Base-by-base conservation (phyloP, 1,284 basidiomycete genomes). In the Kalmanozyma brasiliensis region DNA sequence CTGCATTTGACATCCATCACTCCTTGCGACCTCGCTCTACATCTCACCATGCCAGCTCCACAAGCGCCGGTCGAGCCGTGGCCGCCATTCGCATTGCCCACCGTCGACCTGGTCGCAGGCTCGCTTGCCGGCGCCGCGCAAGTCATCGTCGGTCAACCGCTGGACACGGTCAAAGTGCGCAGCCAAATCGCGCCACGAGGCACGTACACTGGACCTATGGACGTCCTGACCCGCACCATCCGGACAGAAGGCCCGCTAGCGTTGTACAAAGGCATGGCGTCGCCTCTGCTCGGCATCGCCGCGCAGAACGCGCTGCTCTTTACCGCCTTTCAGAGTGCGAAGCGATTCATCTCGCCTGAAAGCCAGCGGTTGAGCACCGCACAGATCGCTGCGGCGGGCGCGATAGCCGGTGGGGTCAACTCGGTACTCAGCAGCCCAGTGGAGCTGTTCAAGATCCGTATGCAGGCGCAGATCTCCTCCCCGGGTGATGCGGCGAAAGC, bases 261-360 rank as follows among this genome's bases (percentile, higher is more conserved):
- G 1, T 41, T 77, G 30, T 77, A 74, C 45, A 77, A 76, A 30
- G 75, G 93, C 36, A 94, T 94, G 92, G 86, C 90, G 0, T 93
- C 91, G 43, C 95, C 95, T 0, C 85, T 98, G 9, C 62, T 96
- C 40, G 95, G 95, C n/a, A 91, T 98, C 26, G 92, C 94, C 1
- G 94, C 92, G 7, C 94, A 98, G 76, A 98, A 98, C 84, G 95
- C 93, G 11, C 86, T 98, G 17, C 87, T 98, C 8, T 98, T 98
- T 83, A 91, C 92, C 0, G 89, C 93, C 0, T 97, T 96, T 76
- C 90, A 88, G 14, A 84, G 87, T 5, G 90, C 93, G 2, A 89
- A 91, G 73, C 88, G 92, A 9, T 82, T 94, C 44, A 87, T 98
- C 41, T 93, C 92, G 0, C 94, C 94, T 0, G 41, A 62, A 0